Evolutionary conservation across 2,329 filamentous ascomycete genomes (phyloP), one percentile per base, ranked within the genome.

Genomic region (Monosporascus sp.): DNA sequence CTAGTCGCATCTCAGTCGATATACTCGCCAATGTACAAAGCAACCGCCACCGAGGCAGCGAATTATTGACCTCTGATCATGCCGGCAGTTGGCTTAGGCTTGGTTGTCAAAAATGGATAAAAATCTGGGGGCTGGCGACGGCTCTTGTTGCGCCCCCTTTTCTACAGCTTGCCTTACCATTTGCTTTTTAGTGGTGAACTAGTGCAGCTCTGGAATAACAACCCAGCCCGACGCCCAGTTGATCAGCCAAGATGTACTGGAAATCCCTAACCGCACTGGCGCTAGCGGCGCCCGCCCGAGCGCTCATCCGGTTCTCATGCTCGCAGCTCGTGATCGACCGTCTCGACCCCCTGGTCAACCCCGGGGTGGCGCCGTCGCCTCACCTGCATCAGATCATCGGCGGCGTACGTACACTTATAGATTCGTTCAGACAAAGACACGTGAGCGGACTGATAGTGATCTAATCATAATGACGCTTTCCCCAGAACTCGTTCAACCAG

Each of bases 311-410:
- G 2, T 67, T 66, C 51, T 56, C 60, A 11, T 67, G 64, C 51
- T 65, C 64, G 49, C 58, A 65, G 52, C 59, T 67, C 39, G 61
- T 64, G 37, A 57, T 67, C 38, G 64, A 67, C 34, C 64, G 63
- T 6, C 34, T 67, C 6, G 65, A 67, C 47, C 65, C 65, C 17
- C 49, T 67, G 4, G 65, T 66, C 11, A 64, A 58, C 17, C 64
- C 65, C 0, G 64, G 62, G n/a, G 48, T 57, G 9, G 54, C 64
- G 1, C 64, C 61, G 4, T 67, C 65, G 36, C 62, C 65, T 14
- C 65, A 67, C 44, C 57, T 66, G 2, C 65, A 67, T 48, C 65
- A 67, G 31, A 64, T 67, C 49, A 61, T 63, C 5, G 65, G 65
- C 7, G 65, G 65, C 17, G 42, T 46, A 22, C 24, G 42, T 46